Conservation (phyloP, 768 basidiomycete genomes). For the Lactifluus echinatus region DNA sequence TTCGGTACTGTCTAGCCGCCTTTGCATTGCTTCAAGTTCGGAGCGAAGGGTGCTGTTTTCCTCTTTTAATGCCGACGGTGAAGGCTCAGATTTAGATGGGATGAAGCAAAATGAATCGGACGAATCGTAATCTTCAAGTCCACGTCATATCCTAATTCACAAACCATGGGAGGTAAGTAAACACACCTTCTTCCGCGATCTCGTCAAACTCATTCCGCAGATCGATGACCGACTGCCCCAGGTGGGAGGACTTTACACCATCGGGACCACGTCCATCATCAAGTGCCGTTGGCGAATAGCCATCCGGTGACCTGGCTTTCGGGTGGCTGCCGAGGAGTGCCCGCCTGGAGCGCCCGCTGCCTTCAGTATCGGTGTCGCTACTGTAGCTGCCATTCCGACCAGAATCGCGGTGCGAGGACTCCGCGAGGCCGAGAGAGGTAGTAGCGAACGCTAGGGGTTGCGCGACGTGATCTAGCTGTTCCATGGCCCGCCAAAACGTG, state of each 20-base stretch:
- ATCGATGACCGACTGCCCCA: slow-evolving; percentile 18
- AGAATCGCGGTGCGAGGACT: slow-evolving; percentile 25
- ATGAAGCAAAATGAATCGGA: slow-evolving; percentile 77
- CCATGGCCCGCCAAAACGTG: slow-evolving; percentile 83
- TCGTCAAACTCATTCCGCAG: slow-evolving; percentile 49
- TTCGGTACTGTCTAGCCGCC: slow-evolving; percentile 52
- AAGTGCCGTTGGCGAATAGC: slow-evolving; percentile 20
- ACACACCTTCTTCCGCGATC: slow-evolving; percentile 56
- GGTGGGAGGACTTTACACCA: slow-evolving; percentile 9
- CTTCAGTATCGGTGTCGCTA: slow-evolving; percentile 63
- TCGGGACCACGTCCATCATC: slow-evolving; percentile 20
- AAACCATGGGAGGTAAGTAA: background rate
- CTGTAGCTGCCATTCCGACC: slow-evolving; percentile 46
- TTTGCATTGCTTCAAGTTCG: slow-evolving; percentile 50
- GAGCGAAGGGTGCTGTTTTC: slow-evolving; percentile 60
- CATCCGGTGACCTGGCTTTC: slow-evolving; percentile 25
- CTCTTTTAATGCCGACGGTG: slow-evolving; percentile 43
- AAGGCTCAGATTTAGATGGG: slow-evolving; percentile 49
- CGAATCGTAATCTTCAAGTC: slow-evolving; percentile 41
- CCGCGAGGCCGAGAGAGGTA: slow-evolving; percentile 52
- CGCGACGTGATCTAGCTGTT: slow-evolving; percentile 79
- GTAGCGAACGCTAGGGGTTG: slow-evolving; percentile 79
- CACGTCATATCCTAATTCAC: background rate
- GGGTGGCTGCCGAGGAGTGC: slow-evolving; percentile 32
- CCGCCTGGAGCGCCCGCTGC: slow-evolving; percentile 41